Evolutionary conservation across 1,284 basidiomycete species (phyloP).

Genomic region (Ceratobasidium sp.): DNA sequence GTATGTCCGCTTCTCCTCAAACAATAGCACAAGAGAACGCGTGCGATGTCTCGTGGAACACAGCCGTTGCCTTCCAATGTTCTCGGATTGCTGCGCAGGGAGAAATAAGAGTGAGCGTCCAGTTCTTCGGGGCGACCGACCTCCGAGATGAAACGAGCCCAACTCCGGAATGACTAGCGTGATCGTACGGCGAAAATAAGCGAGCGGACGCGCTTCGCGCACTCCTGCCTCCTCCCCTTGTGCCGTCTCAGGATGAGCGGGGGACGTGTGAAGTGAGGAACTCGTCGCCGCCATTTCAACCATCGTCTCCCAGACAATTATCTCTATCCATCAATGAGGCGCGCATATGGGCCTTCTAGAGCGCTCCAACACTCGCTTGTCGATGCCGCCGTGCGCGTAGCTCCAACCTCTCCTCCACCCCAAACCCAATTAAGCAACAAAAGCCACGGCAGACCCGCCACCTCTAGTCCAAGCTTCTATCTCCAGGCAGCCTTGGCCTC

Average conservation of each 20-base stretch:
- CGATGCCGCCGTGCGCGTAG: background rate
- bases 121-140: background rate
- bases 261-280: constrained; percentile 31
- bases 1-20: constrained; percentile 13
- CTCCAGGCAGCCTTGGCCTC: constrained; percentile 11
- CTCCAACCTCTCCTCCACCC: constrained; percentile 6
- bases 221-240: constrained; percentile 15
- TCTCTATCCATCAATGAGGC: background rate
- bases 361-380: background rate
- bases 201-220: constrained; percentile 6
- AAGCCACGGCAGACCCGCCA: background rate
- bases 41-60: constrained; percentile 39
- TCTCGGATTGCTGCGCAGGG: constrained; percentile 35
- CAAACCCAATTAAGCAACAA: constrained; percentile 33
- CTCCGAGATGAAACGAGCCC: constrained; percentile 25
- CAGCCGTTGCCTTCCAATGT: constrained; percentile 46
- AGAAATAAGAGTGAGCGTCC: background rate
- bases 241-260: constrained; percentile 18
- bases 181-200: constrained; percentile 1
- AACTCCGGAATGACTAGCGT: background rate
- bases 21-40: constrained; percentile 35
- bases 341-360: too few relatives aligned
- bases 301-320: background rate
- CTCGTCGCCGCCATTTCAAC: constrained; percentile 15
- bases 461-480: constrained; percentile 23